Conservation (phyloP, 306 rosid species). For the Quercus ilex region DNA sequence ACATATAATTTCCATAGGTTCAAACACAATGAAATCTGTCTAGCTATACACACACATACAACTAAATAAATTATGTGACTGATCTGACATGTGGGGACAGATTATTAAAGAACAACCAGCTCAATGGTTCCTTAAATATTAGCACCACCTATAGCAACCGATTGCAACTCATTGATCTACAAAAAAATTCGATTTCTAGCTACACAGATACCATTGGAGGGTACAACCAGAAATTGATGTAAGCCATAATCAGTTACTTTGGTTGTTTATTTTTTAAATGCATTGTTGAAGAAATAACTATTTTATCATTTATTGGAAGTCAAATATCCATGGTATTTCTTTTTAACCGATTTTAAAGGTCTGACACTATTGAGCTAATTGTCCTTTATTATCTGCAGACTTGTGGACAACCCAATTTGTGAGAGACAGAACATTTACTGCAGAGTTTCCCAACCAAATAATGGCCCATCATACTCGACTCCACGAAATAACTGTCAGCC, state of each 20-base stretch:
- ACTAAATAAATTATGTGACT: background rate
- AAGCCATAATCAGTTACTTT: background rate
- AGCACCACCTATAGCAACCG: too few species aligned
- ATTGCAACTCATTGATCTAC: too few species aligned
- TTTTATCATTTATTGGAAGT: too few species aligned
- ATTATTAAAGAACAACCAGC: too few species aligned
- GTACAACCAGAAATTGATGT: slow-evolving; percentile 21
- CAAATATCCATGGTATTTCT: background rate
- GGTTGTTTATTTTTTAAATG: background rate
- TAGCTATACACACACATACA: background rate
- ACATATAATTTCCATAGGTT: background rate
- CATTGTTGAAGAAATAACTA: background rate
- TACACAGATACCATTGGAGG: background rate
- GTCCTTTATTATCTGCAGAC: slow-evolving; percentile 32
- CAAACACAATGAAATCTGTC: background rate
- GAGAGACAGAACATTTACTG: slow-evolving; percentile 25
- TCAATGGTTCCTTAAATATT: too few species aligned
- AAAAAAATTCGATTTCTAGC: too few species aligned
- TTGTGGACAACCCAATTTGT: slow-evolving; percentile 51
- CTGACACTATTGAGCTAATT: background rate
- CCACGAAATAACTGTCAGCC: slow-evolving; percentile 30
- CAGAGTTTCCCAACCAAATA: slow-evolving; percentile 8
- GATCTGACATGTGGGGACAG: too few species aligned
- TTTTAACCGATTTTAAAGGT: too few species aligned
- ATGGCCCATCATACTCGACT: slow-evolving; percentile 20